Conservation (phyloP, 371 early-diverging fungal genomes). For the Syncephalastrum contaminatum region DNA sequence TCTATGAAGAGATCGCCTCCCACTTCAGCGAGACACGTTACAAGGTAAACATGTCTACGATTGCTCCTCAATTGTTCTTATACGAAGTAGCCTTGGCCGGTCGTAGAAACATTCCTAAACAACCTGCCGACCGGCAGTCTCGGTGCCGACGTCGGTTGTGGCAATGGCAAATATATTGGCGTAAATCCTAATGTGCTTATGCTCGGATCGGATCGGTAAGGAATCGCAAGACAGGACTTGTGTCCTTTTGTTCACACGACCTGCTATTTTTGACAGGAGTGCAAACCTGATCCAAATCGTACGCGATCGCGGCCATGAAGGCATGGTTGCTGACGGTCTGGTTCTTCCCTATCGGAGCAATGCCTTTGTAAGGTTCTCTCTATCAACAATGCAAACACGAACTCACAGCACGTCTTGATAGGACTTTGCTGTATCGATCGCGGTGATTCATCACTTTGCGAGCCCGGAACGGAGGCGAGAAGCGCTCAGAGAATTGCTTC, state of each 20-base stretch:
- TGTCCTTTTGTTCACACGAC: too few species aligned
- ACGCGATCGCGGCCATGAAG: conserved; percentile 75
- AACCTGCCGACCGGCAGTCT: conserved; percentile 64
- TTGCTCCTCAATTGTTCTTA: neutral
- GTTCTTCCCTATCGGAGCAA: conserved; percentile 71
- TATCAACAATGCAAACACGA: too few species aligned
- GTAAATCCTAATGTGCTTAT: conserved; percentile 74
- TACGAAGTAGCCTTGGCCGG: conserved; percentile 89
- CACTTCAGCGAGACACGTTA: conserved; percentile 96
- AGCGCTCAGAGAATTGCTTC: conserved; percentile 78
- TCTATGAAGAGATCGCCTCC: conserved; percentile 89
- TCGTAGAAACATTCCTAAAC: conserved; percentile 82
- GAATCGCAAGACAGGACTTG: neutral
- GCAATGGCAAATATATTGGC: conserved; percentile 96
- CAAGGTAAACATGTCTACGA: conserved; percentile 59
- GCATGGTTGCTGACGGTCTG: conserved; percentile 83
- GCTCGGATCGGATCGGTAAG: conserved; percentile 85
- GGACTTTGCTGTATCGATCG: conserved; percentile 93
- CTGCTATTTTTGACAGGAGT: conserved; percentile 66
- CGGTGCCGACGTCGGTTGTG: conserved; percentile 95
- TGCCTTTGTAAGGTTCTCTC: conserved; percentile 60
- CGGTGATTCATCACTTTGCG: conserved; percentile 95
- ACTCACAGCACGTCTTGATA: conserved; percentile 14
- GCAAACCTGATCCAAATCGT: conserved; percentile 78
- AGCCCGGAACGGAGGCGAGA: conserved; percentile 70